Evolutionary conservation across 768 basidiomycete species (phyloP), one percentile per base, ranked within the genome.

Genomic region (Pleurotus tuoliensis): DNA sequence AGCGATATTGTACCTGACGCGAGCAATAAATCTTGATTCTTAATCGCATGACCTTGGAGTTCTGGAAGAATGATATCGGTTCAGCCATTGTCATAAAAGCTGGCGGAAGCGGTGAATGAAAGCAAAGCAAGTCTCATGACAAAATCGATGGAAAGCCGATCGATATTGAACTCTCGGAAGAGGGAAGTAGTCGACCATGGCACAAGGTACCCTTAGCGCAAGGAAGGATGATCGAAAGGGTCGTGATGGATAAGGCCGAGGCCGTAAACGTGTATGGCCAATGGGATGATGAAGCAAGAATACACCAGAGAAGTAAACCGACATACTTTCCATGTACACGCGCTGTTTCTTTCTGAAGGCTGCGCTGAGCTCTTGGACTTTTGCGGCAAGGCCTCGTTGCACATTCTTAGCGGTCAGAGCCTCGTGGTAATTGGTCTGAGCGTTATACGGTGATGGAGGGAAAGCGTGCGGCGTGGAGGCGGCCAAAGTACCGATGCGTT

Each of bases 291-390:
- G 43, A 54, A 58, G 57, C 57, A 59, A 56, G 55, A 50, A 47
- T 54, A 61, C 44, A 27, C 6, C 44, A 55, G 50, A 58, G 55
- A 66, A 61, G 58, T 48, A 58, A 56, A 47, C 49, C 39, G 55
- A 81, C 95, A 73, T 69, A 96, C 97, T 95, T 74, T 97, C 90
- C 90, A 99, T 90, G 71, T 98, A 98, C 30, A 96, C 90, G 58
- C 93, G 87, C 73, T 99, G 97, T 76, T 96, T 98, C 79, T 97
- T 98, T 60, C 97, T 84, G 68, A 99, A 98, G 11, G 86, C 78
- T 18, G 88, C 89, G 64, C 93, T 95, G 52, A 94, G 78, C 63
- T 94, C 92, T 74, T 98, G 97, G 11, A 98, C 84, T 70, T 94
- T 94, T 38, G 91, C 93, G n/a, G 97, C 97, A 53, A 99, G 83